A percentile compares a stretch with the other conserved stretches of the same genome.
phyloP scores from a whole-genome alignment of 2,329 filamentous ascomycete species.

The Fusarium xyrophilum region DNA sequence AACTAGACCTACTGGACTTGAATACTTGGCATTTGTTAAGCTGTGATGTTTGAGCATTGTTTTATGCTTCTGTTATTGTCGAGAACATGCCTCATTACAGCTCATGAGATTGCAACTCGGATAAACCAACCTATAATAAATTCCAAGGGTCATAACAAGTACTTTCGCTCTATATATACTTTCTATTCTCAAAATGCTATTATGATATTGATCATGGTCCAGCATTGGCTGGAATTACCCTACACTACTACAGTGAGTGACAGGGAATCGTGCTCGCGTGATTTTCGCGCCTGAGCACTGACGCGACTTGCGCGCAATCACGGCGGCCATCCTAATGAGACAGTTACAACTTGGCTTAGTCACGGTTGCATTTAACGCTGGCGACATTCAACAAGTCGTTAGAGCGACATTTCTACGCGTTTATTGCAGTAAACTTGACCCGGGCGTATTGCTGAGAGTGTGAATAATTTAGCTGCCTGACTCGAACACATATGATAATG shows the following conservation, averaged over 20 bases:
- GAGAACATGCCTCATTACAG: neutral
- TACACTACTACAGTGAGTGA: neutral
- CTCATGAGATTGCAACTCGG: rapidly evolving
- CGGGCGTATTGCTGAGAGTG: rapidly evolving
- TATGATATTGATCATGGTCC: rapidly evolving
- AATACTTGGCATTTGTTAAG: rapidly evolving
- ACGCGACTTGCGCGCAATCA: neutral
- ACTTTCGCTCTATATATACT: rapidly evolving
- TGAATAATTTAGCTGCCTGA: rapidly evolving
- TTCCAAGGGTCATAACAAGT: no score
- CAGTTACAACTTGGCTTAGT: rapidly evolving
- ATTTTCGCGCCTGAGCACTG: neutral
- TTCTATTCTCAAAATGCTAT: no score
- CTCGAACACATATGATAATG: neutral
- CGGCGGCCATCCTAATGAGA: neutral
- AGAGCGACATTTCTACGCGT: no score
- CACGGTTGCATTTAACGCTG: rapidly evolving
- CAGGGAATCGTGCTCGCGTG: neutral
- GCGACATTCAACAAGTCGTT: neutral
- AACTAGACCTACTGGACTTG: rapidly evolving
- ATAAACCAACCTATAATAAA: rapidly evolving
- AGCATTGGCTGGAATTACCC: neutral
- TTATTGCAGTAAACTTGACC: rapidly evolving
- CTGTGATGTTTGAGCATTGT: rapidly evolving
- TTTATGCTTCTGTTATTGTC: rapidly evolving